Percentiles rank a stretch among this genome's conserved stretches.
phyloP scores from a whole-genome alignment of 176 grass and related monocot species.

The Triticum monococcum region DNA sequence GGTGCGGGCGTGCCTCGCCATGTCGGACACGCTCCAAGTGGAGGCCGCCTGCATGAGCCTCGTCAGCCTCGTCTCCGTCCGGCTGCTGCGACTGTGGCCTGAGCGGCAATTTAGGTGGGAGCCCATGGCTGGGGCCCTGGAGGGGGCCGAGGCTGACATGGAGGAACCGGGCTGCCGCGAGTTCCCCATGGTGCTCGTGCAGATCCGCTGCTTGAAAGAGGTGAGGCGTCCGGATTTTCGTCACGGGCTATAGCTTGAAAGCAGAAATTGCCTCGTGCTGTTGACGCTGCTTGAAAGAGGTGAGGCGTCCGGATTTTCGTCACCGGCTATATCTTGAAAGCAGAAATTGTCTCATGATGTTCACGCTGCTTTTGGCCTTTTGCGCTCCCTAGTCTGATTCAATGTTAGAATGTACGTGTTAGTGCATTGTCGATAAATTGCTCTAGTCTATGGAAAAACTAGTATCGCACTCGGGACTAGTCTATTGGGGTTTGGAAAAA shows the following conservation, averaged over 20 bases:
- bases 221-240: no score
- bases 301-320: slow-evolving; percentile 3
- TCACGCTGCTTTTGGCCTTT: not conserved
- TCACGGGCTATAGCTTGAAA: no score
- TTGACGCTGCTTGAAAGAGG: slow-evolving; percentile 28
- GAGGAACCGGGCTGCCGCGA: not conserved
- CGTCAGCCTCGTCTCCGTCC: slow-evolving; percentile 47
- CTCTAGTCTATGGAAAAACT: not conserved
- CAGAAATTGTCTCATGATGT: no score
- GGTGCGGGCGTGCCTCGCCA: slow-evolving; percentile 24
- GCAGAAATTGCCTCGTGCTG: no score
- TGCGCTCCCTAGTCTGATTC: not conserved
- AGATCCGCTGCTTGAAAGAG: no score
- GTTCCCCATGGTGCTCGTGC: slow-evolving; percentile 86
- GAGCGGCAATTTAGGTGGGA: slow-evolving; percentile 61
- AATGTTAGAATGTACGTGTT: not conserved
- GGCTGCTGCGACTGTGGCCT: slow-evolving; percentile 26
- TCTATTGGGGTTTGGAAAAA: not conserved
- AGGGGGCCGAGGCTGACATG: slow-evolving; percentile 9
- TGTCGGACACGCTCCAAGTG: slow-evolving; percentile 76
- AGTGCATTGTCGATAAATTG: not conserved
- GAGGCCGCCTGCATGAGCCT: slow-evolving; percentile 79
- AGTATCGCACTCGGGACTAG: not conserved
- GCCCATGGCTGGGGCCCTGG: slow-evolving; percentile 15
- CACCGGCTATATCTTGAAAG: no score